Evolutionary conservation across 2,329 filamentous ascomycete genomes (phyloP), one percentile per base, ranked within the genome.

Genomic region (Epichloe gansuensis): DNA sequence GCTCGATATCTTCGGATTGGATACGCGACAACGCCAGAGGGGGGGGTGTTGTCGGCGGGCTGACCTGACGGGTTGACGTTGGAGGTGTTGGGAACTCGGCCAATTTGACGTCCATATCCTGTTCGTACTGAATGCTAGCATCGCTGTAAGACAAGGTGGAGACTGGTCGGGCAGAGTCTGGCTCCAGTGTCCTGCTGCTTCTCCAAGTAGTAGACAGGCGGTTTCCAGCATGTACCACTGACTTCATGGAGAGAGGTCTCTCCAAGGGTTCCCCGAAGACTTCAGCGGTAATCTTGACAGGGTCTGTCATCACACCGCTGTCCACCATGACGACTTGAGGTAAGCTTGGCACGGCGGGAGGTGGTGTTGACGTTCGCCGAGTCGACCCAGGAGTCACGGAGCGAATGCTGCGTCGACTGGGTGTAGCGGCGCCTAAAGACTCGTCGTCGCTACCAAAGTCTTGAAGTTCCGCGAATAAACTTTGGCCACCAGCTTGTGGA

Each of bases 401-500:
- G 43, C 73, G 72, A 23, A 68, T 60, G 54, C 72, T 73, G 43
- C 72, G 71, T 53, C 73, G 72, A 56, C 74, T 77, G 27, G 80
- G 80, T 34, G 79, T 82, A 27, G 70, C 75, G 36, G 70, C 74
- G 17, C 72, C 73, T 51, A 85, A 83, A 55, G 85, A 84, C 54
- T 88, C 86, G 56, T 88, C 87, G 58, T 85, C 84, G 57, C 81
- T 81, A 55, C 81, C 84, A 43, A 96, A 72, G 58, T 89, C 87
- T 50, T 86, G 88, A 42, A 98, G 77, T 67, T 98, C 93, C 41
- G 89, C 89, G 64, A 93, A 95, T 49, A 98, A 74, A 62, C 86
- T 97, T 71, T 95, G 87, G 15, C 80, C 68, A 15, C 80, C 68
- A 43, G 68, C 66, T 52, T 76, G 70, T 9, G 78, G 72, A 3